These are phyloP conservation scores for Citrus cavaleriei DNA, from an alignment of 345 rosid genomes.

Conservation along the genomic window DNA sequence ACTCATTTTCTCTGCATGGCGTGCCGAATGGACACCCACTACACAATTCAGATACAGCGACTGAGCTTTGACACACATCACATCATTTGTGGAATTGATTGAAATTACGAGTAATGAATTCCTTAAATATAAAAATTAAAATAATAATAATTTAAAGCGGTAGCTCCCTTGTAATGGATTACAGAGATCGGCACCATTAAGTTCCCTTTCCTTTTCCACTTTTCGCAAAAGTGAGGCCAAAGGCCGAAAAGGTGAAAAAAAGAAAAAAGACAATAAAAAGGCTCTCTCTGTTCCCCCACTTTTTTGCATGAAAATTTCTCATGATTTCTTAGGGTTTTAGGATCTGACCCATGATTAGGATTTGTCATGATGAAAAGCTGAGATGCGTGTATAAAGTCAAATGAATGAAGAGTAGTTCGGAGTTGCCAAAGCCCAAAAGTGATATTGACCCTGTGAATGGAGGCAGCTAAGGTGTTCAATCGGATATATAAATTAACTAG, in stretches of 20 bases:
- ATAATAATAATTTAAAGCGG: not conserved
- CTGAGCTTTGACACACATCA: not conserved
- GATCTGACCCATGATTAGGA: not conserved
- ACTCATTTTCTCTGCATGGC: not conserved
- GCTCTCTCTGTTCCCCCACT: not conserved
- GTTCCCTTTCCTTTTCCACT: not conserved
- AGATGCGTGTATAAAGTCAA: not conserved
- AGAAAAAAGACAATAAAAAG: no score
- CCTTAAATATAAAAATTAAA: not conserved
- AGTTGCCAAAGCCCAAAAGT: not conserved
- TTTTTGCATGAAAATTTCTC: not conserved
- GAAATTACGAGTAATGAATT: not conserved
- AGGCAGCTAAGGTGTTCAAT: not conserved
- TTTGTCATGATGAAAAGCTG: not conserved
- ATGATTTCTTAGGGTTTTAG: no score
- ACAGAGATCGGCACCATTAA: not conserved
- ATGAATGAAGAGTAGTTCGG: not conserved
- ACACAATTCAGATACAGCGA: not conserved
- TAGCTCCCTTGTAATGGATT: constrained; percentile 10
- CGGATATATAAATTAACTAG: not conserved
- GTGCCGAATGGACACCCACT: not conserved
- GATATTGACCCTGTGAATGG: not conserved
- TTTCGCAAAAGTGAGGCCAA: not conserved
- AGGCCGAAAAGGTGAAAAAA: not conserved
- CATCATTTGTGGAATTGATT: not conserved